These are phyloP conservation scores for Auriscalpium orientale DNA, from an alignment of 768 basidiomycete genomes.

Conservation along the genomic window DNA sequence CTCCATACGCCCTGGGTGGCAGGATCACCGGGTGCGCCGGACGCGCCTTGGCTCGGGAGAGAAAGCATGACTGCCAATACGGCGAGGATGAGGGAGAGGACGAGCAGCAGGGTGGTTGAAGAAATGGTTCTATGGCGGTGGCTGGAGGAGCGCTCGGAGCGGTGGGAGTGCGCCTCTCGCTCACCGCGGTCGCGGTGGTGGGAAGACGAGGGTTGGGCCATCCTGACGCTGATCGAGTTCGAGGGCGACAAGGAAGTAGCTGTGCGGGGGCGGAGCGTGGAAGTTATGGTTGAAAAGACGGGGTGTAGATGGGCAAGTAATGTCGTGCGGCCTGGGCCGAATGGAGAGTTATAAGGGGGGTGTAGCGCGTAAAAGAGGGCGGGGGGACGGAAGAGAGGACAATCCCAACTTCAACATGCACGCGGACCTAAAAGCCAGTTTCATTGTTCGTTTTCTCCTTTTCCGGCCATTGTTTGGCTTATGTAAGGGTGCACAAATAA, in stretches of 20 bases:
- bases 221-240: slow-evolving; percentile 61
- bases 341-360: slow-evolving; percentile 13
- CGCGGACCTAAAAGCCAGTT: slow-evolving; percentile 9
- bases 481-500: slow-evolving; percentile 21
- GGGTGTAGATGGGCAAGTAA: background rate
- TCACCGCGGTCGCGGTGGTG: slow-evolving; percentile 53
- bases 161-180: slow-evolving; percentile 43
- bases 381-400: slow-evolving; percentile 16
- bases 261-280: slow-evolving; percentile 50
- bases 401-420: slow-evolving; percentile 23
- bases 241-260: slow-evolving; percentile 74
- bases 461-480: slow-evolving; percentile 13
- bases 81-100: slow-evolving; percentile 78
- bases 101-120: slow-evolving; percentile 80
- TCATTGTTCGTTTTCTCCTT: slow-evolving; percentile 20
- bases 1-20: slow-evolving; percentile 52
- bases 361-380: slow-evolving; percentile 16
- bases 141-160: slow-evolving; percentile 51
- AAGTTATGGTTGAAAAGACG: slow-evolving; percentile 44
- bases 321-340: background rate
- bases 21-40: slow-evolving; percentile 28
- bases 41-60: slow-evolving; percentile 50
- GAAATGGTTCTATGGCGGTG: slow-evolving; percentile 82
- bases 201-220: slow-evolving; percentile 84
- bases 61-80: slow-evolving; percentile 90